Evolutionary conservation across 345 rosid species (phyloP), one percentile per base, ranked within the genome.

Genomic region (Arabis alpina): DNA sequence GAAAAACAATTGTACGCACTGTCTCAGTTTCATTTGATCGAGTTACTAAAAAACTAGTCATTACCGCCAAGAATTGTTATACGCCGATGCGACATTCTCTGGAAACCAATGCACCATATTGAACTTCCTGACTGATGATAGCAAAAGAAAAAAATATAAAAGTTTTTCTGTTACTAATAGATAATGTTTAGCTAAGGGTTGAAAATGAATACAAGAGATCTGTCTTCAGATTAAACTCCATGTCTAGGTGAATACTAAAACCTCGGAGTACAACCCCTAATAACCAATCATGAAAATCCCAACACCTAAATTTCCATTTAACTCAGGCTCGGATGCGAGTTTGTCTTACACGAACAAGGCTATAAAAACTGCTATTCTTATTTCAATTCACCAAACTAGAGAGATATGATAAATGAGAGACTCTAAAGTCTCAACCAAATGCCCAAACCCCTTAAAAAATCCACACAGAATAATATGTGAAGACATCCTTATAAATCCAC

Each of bases 41-140:
- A 69, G 34, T 45, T 43, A 63, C 41, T 2, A 54, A 13, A 19
- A 15, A 2, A 25, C 12, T 8, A 65, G 36, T 58, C 0, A 0
- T 59, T 85, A 94, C 99, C 99, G 71, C 99, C 99, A 71, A 94
- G 81, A 44, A 94, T 94, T 54, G 96, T 94, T 63, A 88, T 77
- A 14, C 69, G 80, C 67, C 90, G 92, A 70, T 88, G 88, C 10
- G 77, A 74, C 73, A 82, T 76, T 69, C 86, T 85, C 64, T 81
- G 86, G 69, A 91, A 84, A 72, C 99, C 99, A 41, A 94, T 82
- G 85, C 99, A 94, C 99, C 99, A 94, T 50, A 81, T 75, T 19
- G 86, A 80, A 74, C 84, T 77, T 60, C 85, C 89, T 24, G 83
- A 86, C 99, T 93, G 83, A 43, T 73, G 68, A 27, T 39, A 36